Conservation (phyloP, 2,329 filamentous ascomycete species). For the Aureobasidium zeae region DNA sequence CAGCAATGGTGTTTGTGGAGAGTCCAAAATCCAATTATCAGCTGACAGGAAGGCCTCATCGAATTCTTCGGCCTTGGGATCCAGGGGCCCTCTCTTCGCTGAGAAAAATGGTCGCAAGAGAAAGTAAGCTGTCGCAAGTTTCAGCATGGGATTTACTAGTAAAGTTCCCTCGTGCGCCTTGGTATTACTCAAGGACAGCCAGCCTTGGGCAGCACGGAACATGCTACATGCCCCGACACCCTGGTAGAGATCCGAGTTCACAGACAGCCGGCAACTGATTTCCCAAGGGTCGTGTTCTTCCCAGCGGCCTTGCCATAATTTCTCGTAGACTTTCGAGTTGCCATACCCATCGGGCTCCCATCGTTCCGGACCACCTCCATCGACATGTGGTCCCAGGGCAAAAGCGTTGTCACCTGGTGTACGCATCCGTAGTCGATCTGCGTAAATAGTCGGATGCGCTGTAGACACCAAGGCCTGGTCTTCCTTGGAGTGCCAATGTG, state of each 20-base stretch:
- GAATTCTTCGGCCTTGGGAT: conserved; percentile 28
- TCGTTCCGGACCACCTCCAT: conserved; percentile 40
- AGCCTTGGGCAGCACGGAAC: conserved; percentile 84
- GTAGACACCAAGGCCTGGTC: conserved; percentile 35
- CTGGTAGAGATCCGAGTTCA: conserved; percentile 65
- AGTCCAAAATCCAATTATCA: conserved; percentile 53
- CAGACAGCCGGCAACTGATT: conserved; percentile 55
- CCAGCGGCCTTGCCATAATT: conserved; percentile 65
- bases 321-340: conserved; percentile 57
- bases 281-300: conserved; percentile 78
- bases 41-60: conserved; percentile 36
- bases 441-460: conserved; percentile 38
- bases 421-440: conserved; percentile 43
- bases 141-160: conserved; percentile 68
- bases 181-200: conserved; percentile 67
- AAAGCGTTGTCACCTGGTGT: conserved; percentile 45
- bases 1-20: conserved; percentile 48
- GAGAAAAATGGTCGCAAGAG: conserved; percentile 78
- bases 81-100: conserved; percentile 35
- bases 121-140: conserved; percentile 66
- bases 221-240: conserved; percentile 73
- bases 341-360: conserved; percentile 53
- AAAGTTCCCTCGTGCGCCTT: conserved; percentile 68
- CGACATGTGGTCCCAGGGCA: conserved; percentile 46
- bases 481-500: conserved; percentile 38